Percentiles rank a stretch among this genome's conserved stretches.
These are phyloP conservation scores for Candida freyschussii DNA, from an alignment of 1,139 yeast species.

Conservation along the genomic window DNA sequence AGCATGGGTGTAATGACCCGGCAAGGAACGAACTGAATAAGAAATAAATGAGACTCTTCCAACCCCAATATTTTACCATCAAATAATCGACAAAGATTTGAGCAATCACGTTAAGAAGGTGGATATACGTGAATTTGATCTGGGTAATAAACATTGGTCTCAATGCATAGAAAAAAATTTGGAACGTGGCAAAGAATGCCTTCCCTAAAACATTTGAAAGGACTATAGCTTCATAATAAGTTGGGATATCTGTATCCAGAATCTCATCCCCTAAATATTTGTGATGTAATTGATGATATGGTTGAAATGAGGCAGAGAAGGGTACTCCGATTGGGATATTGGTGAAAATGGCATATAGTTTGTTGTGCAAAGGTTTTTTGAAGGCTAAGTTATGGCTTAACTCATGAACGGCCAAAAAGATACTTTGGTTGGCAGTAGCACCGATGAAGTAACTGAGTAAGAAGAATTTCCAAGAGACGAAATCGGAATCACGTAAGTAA, in stretches of 20 bases:
- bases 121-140: constrained; percentile 69
- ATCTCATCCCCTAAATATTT: constrained; percentile 84
- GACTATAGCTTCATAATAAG: constrained; percentile 65
- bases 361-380: constrained; percentile 71
- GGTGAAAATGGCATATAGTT: constrained; percentile 69
- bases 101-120: constrained; percentile 58
- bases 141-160: constrained; percentile 85
- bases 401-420: constrained; percentile 86
- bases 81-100: constrained; percentile 57
- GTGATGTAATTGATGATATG: constrained; percentile 89
- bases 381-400: constrained; percentile 82
- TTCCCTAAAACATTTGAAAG: constrained; percentile 79
- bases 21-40: constrained; percentile 78
- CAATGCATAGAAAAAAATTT: constrained; percentile 81
- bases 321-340: constrained; percentile 89
- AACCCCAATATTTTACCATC: constrained; percentile 57
- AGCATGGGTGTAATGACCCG: constrained; percentile 89
- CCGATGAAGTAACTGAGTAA: constrained; percentile 71
- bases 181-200: constrained; percentile 86
- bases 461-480: constrained; percentile 53
- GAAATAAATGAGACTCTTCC: constrained; percentile 60
- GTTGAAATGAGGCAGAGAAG: constrained; percentile 85
- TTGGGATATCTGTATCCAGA: constrained; percentile 86
- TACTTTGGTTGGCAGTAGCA: constrained; percentile 79
- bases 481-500: constrained; percentile 49